Evolutionary conservation across 768 basidiomycete genomes (phyloP), one percentile per base, ranked within the genome.

Genomic region (Russula sp.): DNA sequence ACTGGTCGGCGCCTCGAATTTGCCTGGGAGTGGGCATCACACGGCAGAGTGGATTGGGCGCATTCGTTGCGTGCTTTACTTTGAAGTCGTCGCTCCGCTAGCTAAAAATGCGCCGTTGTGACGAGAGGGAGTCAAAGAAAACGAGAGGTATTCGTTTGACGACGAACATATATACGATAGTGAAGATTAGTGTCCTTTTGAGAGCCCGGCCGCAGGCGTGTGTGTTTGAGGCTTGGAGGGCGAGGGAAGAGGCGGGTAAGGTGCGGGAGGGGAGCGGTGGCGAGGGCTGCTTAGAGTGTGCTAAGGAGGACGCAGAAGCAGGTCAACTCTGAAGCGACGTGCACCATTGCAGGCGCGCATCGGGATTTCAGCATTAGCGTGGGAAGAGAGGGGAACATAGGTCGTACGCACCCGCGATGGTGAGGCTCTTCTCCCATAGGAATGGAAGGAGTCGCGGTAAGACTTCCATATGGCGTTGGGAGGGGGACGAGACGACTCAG

Each of bases 41-140:
- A 92, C 0, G 87, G 87, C 5, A 90, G 74, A 66, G 81, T 85
- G 9, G 82, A 79, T 67, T 86, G 83, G 47, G 89, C 87, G 66
- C 90, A 93, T 66, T 91, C 87, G 72, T 93, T 90, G 70, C 90
- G 92, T 1, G 87, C 86, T 70, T 70, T 90, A 87, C 70, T 90
- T 91, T 14, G 86, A 86, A 9, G 88, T 88, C 4, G 86, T 85
- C 2, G 88, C 88, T 22, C 88, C 77, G 4, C 87, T 83, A 0
- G 86, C 81, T 0, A 84, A 81, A 0, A 83, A 79, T 0, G 82
- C 77, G 22, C 87, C 87, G 67, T 88, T 88, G 61, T 87, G 76
- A n/a, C 88, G 75, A 7, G 79, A 70, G 2, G 77, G 73, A 5
- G 73, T 67, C 11, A 73, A 77, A 6, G 75, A 70, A 70, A 5